Evolutionary conservation across 495 filamentous ascomycete genomes (phyloP).

Genomic region (Corynascus novoguineensis): DNA sequence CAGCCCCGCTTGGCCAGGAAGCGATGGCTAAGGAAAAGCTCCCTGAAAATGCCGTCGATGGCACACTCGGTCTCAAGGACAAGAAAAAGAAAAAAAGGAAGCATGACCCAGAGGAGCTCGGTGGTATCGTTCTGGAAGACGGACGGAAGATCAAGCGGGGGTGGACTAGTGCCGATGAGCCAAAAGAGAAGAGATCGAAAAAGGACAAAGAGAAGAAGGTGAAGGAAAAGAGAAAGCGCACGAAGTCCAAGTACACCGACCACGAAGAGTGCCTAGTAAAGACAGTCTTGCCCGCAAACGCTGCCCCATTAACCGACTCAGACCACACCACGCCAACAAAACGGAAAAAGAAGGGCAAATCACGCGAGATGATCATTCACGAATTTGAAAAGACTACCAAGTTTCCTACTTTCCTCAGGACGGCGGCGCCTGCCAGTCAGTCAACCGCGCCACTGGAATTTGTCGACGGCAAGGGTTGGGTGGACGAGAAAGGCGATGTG

Average conservation of each 20-base stretch:
- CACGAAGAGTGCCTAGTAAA: slow-evolving; percentile 76
- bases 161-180: slow-evolving; percentile 68
- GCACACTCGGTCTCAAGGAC: slow-evolving; percentile 28
- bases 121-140: slow-evolving; percentile 65
- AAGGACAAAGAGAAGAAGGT: slow-evolving; percentile 40
- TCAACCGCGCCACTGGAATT: slow-evolving; percentile 45
- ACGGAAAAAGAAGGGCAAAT: slow-evolving; percentile 49
- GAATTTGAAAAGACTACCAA: slow-evolving; percentile 78
- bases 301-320: slow-evolving; percentile 33
- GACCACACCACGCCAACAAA: slow-evolving; percentile 41
- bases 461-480: slow-evolving; percentile 81
- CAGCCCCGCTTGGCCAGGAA: slow-evolving; percentile 29
- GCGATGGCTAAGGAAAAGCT: slow-evolving; percentile 36
- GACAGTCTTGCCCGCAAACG: slow-evolving; percentile 65
- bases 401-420: slow-evolving; percentile 69
- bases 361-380: slow-evolving; percentile 58
- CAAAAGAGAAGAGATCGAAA: slow-evolving; percentile 50
- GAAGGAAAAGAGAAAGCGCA: slow-evolving; percentile 49
- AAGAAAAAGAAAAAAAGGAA: slow-evolving; percentile 62
- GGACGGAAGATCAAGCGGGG: slow-evolving; percentile 79
- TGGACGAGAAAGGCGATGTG: slow-evolving; percentile 70
- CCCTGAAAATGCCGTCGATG: slow-evolving; percentile 34
- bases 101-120: slow-evolving; percentile 55
- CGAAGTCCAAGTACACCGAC: slow-evolving; percentile 71
- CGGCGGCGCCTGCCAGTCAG: slow-evolving; percentile 29